phyloP scores from a whole-genome alignment of 345 rosid genomes.

The Eucalyptus dawsonii region DNA sequence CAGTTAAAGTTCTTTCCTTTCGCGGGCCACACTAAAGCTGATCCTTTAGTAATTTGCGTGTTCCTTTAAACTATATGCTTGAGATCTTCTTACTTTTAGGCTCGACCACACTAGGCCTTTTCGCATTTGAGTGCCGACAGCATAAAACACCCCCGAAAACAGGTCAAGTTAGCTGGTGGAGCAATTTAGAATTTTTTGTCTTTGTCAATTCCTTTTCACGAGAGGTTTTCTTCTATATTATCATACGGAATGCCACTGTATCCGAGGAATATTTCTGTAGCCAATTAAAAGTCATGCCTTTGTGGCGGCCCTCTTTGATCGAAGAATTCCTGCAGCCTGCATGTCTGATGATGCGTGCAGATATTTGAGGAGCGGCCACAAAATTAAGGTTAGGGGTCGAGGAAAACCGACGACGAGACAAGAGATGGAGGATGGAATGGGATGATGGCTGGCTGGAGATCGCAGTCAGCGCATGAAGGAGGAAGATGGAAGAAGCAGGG shows the following conservation, averaged over 20 bases:
- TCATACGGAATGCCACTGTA: background rate
- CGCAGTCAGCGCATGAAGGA: too few relatives aligned
- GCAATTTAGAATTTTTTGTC: background rate
- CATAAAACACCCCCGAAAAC: background rate
- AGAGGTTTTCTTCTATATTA: too few relatives aligned
- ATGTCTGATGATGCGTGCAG: background rate
- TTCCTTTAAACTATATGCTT: too few relatives aligned
- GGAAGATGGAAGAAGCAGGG: too few relatives aligned
- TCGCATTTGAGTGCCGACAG: background rate
- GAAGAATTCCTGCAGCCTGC: background rate
- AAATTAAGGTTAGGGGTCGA: too few relatives aligned
- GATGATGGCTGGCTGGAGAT: too few relatives aligned
- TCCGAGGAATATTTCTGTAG: background rate
- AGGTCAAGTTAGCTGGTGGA: background rate
- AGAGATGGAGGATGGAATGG: too few relatives aligned
- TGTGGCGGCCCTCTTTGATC: background rate
- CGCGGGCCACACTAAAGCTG: too few relatives aligned
- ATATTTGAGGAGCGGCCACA: background rate
- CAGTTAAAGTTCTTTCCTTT: too few relatives aligned
- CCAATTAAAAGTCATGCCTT: background rate
- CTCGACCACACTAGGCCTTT: conserved; percentile 3
- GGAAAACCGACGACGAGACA: too few relatives aligned
- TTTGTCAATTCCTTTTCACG: background rate
- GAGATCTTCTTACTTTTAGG: conserved; percentile 5
- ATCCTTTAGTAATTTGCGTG: too few relatives aligned